Conservation (phyloP, 345 rosid genomes). For the Noccaea bulbosa region DNA sequence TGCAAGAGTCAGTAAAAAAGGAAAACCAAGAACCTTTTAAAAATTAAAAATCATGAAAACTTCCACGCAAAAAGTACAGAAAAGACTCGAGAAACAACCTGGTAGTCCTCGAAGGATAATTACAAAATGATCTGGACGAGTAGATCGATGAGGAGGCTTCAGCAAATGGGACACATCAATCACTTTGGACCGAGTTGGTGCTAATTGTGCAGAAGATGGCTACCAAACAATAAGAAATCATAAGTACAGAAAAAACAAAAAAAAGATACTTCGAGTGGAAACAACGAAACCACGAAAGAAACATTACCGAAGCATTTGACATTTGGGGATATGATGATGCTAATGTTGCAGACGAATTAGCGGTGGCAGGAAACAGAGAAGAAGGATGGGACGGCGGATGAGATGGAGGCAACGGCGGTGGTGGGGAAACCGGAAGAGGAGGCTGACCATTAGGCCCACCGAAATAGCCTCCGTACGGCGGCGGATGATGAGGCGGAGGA, state of each 20-base stretch:
- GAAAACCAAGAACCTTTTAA: no score
- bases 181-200: slow-evolving; percentile 51
- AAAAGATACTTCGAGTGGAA: slow-evolving; percentile 12
- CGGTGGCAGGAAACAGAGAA: slow-evolving; percentile 60
- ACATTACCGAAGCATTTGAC: slow-evolving; percentile 38
- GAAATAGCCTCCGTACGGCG: slow-evolving; percentile 35
- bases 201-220: slow-evolving; percentile 45
- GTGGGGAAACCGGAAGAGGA: slow-evolving; percentile 69
- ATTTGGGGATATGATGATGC: slow-evolving; percentile 39
- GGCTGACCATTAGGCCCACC: slow-evolving; percentile 45
- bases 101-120: slow-evolving; percentile 93
- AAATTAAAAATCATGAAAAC: not conserved
- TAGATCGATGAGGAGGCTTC: slow-evolving; percentile 63
- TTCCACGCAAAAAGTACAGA: slow-evolving; percentile 9
- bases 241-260: slow-evolving; percentile 36
- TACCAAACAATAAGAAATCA: slow-evolving; percentile 41
- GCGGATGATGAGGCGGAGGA: slow-evolving; percentile 29
- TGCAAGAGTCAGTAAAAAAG: not conserved
- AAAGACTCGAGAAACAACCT: slow-evolving; percentile 47
- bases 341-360: slow-evolving; percentile 41
- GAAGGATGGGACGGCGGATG: slow-evolving; percentile 50
- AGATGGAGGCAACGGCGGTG: slow-evolving; percentile 65
- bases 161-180: slow-evolving; percentile 75
- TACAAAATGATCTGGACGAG: slow-evolving; percentile 87
- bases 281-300: not conserved